Evolutionary conservation across 108 stramenopile species (phyloP).

Genomic region (Skeletonema menzelii): DNA sequence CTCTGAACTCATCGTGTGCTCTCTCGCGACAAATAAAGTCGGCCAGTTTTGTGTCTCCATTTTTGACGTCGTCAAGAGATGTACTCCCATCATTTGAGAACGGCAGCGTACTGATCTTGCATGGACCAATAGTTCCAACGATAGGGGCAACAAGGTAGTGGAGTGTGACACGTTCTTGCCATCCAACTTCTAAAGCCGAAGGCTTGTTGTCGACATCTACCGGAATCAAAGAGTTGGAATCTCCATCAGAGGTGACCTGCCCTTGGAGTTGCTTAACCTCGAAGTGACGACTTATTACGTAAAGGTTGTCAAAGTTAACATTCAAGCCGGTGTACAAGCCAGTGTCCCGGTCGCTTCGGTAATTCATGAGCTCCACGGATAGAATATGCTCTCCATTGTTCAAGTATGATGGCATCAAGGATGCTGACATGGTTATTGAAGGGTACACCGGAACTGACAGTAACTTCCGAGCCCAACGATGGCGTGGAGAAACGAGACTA

Average conservation of each 20-base stretch:
- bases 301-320: slow-evolving; percentile 64
- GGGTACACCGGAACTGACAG: slow-evolving; percentile 77
- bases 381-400: slow-evolving; percentile 65
- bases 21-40: slow-evolving; percentile 77
- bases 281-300: slow-evolving; percentile 71
- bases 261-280: slow-evolving; percentile 55
- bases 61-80: slow-evolving; percentile 2
- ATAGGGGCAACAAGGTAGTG: slow-evolving; percentile 67
- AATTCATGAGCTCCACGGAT: slow-evolving; percentile 79
- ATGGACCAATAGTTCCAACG: slow-evolving; percentile 20
- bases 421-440: slow-evolving; percentile 66
- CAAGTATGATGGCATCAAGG: slow-evolving; percentile 59
- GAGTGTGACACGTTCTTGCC: slow-evolving; percentile 79
- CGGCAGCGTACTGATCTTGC: slow-evolving; percentile 52
- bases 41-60: slow-evolving; percentile 15
- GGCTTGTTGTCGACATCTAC: slow-evolving; percentile 7
- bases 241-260: slow-evolving; percentile 42
- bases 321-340: slow-evolving; percentile 51
- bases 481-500: slow-evolving; percentile 19
- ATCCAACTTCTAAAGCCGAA: slow-evolving; percentile 53
- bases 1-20: slow-evolving; percentile 63
- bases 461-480: slow-evolving; percentile 72
- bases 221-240: slow-evolving; percentile 8
- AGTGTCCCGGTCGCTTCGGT: slow-evolving; percentile 73
- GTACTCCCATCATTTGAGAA: slow-evolving; percentile 22